Evolutionary conservation across 306 rosid species (phyloP).

Genomic region (Dalbergia oliveri): DNA sequence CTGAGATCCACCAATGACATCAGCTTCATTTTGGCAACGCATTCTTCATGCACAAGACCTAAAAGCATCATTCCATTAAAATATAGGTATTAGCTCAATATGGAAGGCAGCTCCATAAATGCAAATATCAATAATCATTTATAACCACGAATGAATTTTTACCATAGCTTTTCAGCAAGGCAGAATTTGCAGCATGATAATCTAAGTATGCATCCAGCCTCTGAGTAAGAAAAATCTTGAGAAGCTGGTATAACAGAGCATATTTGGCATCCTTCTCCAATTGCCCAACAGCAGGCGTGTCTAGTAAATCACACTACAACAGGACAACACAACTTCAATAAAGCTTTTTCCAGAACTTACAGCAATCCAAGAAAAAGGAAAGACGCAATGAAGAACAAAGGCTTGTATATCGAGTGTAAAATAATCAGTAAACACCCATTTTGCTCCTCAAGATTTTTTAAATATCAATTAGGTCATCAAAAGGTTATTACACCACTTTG

Average conservation of each 20-base stretch:
- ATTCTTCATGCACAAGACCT: slow-evolving; percentile 94
- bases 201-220: slow-evolving; percentile 89
- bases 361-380: slow-evolving; percentile 11
- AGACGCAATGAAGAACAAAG: background rate
- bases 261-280: slow-evolving; percentile 91
- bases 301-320: slow-evolving; percentile 88
- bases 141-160: slow-evolving; percentile 25
- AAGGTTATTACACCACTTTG: background rate
- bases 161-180: slow-evolving; percentile 76
- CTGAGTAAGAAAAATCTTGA: slow-evolving; percentile 82
- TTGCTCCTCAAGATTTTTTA: background rate
- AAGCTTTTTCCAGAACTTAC: slow-evolving; percentile 29
- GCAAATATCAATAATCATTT: slow-evolving; percentile 18
- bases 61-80: slow-evolving; percentile 35
- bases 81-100: background rate
- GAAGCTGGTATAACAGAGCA: slow-evolving; percentile 80
- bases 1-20: slow-evolving; percentile 91
- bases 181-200: slow-evolving; percentile 78
- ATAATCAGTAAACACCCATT: background rate
- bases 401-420: background rate
- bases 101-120: slow-evolving; percentile 4
- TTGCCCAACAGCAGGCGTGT: slow-evolving; percentile 82
- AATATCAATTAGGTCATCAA: background rate
- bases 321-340: slow-evolving; percentile 30
- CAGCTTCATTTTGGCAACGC: slow-evolving; percentile 82